Evolutionary conservation across 768 basidiomycete genomes (phyloP), one percentile per base, ranked within the genome.

Genomic region (Leccinum longicurvipes): DNA sequence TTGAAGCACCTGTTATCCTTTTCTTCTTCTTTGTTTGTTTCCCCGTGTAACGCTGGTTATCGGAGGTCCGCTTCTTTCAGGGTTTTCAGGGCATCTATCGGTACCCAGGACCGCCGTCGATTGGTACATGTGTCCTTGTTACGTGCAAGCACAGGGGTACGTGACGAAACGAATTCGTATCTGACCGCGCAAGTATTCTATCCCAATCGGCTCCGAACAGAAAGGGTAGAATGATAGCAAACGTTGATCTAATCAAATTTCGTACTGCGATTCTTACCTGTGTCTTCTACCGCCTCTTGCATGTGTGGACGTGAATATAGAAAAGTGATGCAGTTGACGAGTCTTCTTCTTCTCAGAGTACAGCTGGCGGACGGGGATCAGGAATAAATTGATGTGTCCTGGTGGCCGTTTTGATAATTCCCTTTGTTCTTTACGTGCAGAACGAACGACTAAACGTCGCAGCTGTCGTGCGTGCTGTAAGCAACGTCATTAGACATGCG

Each of bases 401-500:
- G 44, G 59, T 28, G 57, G 52, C 51, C 60, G 32, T 1, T 36
- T 51, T 34, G 50, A 8, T 29, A 29, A 48, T 62, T 55, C 45
- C 49, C 42, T 58, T 56, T 51, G n/a, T 25, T 49, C 24, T 54
- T 67, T 67, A 68, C 67, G 67, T 68, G 58, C 58, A 51, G 23
- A 36, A 39, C n/a, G 45, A 27, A 46, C 50, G 34, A 48, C 29
- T 25, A 54, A 56, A n/a, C 32, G 32, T 28, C 44, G 49, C 47
- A 28, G 28, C 55, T 17, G 52, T 53, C 24, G 32, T 58, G 63
- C 31, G 41, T 55, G 50, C 32, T 47, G 45, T 42, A 44, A 44
- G 46, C 57, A 24, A 63, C 64, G 67, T 67, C 59, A 69, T 54
- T 15, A 17, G 39, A 50, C 66, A 69, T 46, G 66, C 64, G 39